Percentiles rank a stretch among this genome's conserved stretches.
Conservation (phyloP, 2,329 filamentous ascomycete genomes). For the Hypoxylon sp. region DNA sequence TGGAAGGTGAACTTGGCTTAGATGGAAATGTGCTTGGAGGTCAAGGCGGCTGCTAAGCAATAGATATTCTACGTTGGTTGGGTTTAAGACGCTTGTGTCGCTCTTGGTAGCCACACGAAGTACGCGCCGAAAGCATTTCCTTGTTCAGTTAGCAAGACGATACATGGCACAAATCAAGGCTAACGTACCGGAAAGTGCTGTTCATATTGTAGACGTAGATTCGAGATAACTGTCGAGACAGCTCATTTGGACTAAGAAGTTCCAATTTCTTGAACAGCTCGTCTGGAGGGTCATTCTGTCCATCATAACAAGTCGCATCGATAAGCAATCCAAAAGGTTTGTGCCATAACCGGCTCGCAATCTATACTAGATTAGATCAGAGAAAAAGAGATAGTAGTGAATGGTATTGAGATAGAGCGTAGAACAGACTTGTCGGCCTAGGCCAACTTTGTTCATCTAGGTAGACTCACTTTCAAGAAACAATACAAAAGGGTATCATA, state of each 20-base stretch:
- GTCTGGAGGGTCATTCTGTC: constrained; percentile 76
- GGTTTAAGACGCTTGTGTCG: constrained; percentile 73
- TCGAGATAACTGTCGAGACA: constrained; percentile 71
- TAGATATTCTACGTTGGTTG: constrained; percentile 76
- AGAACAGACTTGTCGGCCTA: neutral
- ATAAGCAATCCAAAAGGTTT: constrained; percentile 77
- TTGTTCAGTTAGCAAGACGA: constrained; percentile 47
- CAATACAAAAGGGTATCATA: constrained; percentile 77
- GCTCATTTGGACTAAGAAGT: constrained; percentile 72
- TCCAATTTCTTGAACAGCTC: constrained; percentile 76
- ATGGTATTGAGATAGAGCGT: neutral
- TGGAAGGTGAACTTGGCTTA: constrained; percentile 76
- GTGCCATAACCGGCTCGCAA: constrained; percentile 79
- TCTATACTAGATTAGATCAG: constrained; percentile 59
- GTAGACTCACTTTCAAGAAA: constrained; percentile 71
- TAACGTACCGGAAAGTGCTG: constrained; percentile 72
- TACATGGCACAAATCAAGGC: neutral
- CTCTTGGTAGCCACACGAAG: constrained; percentile 74
- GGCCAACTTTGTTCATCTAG: neutral
- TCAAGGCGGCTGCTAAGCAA: constrained; percentile 76
- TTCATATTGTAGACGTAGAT: constrained; percentile 83
- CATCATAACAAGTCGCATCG: constrained; percentile 79
- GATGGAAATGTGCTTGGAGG: constrained; percentile 75
- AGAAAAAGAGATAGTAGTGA: neutral
- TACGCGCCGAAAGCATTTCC: constrained; percentile 76